These are phyloP conservation scores for Melampsora occidentalis DNA, from an alignment of 1,284 basidiomycete species.

Conservation along the genomic window DNA sequence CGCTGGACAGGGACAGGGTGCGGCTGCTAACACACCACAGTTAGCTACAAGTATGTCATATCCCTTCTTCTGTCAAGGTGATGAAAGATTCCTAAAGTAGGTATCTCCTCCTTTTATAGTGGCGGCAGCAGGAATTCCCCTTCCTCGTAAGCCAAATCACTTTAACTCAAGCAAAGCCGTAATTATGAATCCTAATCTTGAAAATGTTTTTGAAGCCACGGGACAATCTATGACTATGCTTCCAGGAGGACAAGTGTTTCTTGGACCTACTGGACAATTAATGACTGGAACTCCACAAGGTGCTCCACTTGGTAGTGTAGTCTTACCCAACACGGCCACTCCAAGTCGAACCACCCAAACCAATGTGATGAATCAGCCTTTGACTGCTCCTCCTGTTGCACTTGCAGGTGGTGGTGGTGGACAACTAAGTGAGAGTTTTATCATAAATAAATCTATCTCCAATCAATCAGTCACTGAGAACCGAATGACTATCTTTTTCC, in stretches of 20 bases:
- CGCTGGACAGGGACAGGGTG: no score
- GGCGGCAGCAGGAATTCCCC: neutral
- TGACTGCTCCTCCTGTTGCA: neutral
- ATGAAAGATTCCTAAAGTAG: no score
- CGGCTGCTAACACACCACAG: no score
- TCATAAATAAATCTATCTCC: no score
- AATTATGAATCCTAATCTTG: neutral
- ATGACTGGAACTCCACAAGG: neutral
- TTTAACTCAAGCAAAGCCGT: neutral
- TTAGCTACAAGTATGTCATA: no score
- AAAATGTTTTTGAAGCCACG: neutral
- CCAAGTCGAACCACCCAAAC: neutral
- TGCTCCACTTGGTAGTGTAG: neutral
- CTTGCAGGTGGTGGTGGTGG: neutral
- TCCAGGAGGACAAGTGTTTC: neutral
- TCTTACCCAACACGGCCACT: neutral
- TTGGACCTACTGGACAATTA: slow-evolving; percentile 5
- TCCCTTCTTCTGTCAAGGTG: no score
- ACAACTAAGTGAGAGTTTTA: neutral
- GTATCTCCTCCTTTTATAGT: neutral
- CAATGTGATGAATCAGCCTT: neutral
- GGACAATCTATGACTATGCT: neutral
- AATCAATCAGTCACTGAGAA: no score
- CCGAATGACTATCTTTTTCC: no score
- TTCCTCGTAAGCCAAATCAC: neutral